These are phyloP conservation scores for Myochromella boudieri DNA, from an alignment of 768 basidiomycete species.

Conservation along the genomic window DNA sequence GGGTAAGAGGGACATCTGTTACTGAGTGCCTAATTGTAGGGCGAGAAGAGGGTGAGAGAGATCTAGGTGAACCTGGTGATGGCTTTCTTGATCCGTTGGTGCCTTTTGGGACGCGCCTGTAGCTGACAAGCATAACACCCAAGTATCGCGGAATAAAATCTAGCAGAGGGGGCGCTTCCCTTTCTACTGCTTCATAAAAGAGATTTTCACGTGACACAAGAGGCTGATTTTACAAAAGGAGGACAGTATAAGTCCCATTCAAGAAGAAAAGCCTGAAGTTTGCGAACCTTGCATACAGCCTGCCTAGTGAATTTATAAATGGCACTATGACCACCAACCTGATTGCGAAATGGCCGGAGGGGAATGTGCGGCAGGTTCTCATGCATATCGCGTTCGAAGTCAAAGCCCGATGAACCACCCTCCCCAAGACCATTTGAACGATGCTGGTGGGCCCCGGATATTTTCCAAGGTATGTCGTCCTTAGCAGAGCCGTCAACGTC, in stretches of 20 bases:
- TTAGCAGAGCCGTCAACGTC: too few species aligned
- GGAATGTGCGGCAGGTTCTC: conserved; percentile 85
- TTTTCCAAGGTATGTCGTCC: too few species aligned
- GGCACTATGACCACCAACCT: conserved; percentile 95
- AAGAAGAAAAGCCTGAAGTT: conserved; percentile 13
- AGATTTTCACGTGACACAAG: conserved; percentile 95
- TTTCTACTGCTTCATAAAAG: conserved; percentile 96
- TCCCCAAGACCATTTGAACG: conserved; percentile 2
- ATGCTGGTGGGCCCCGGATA: conserved; percentile 1
- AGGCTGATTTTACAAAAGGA: conserved; percentile 54
- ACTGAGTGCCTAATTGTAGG: conserved; percentile 19
- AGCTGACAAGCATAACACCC: conserved; percentile 98
- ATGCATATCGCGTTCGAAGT: conserved; percentile 38
- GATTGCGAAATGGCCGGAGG: conserved; percentile 92
- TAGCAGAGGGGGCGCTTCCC: conserved; percentile 87
- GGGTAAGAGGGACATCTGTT: conserved; percentile 22
- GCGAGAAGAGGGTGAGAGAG: conserved; percentile 26
- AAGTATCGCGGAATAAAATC: conserved; percentile 97
- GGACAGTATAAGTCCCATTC: conserved; percentile 21
- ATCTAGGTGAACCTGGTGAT: conserved; percentile 18
- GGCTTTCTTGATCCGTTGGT: conserved; percentile 21
- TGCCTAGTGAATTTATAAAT: conserved; percentile 98
- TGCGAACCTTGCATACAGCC: conserved; percentile 94
- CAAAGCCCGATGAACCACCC: conserved; percentile 29
- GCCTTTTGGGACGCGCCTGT: conserved; percentile 70